Evolutionary conservation across 306 rosid species (phyloP).

Genomic region (Lagenaria siceraria): DNA sequence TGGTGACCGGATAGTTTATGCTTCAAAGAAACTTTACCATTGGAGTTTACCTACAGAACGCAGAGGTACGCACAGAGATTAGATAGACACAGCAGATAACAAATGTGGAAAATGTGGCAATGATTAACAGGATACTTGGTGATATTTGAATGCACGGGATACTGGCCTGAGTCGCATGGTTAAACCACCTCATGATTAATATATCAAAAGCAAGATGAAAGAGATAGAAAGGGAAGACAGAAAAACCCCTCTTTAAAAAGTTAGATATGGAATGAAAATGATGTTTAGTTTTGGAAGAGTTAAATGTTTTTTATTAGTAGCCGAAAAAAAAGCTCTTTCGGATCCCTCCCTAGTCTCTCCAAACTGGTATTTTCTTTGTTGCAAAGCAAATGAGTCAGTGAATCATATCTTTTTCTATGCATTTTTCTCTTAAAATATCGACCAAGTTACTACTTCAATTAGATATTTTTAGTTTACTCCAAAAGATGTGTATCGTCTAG

Average conservation of each 20-base stretch:
- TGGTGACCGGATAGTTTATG: constrained; percentile 79
- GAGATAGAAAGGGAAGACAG: background rate
- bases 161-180: background rate
- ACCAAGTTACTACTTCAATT: too few species aligned
- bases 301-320: too few species aligned
- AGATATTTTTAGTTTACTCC: too few species aligned
- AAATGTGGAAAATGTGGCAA: background rate
- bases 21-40: constrained; percentile 44
- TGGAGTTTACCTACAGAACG: constrained; percentile 42
- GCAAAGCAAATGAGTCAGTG: too few species aligned
- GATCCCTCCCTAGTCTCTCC: too few species aligned
- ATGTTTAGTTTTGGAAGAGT: too few species aligned
- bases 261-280: background rate
- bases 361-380: too few species aligned
- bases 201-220: background rate
- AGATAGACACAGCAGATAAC: background rate
- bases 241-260: too few species aligned
- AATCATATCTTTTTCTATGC: too few species aligned
- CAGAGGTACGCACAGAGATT: background rate
- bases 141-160: background rate
- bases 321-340: too few species aligned
- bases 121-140: background rate
- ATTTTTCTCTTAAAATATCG: too few species aligned
- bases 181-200: background rate
- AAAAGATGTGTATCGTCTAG: background rate